Percentiles rank a stretch among this genome's conserved stretches.
These are phyloP conservation scores for Diaporthe amygdali DNA, from an alignment of 2,329 filamentous ascomycete genomes.

Conservation along the genomic window DNA sequence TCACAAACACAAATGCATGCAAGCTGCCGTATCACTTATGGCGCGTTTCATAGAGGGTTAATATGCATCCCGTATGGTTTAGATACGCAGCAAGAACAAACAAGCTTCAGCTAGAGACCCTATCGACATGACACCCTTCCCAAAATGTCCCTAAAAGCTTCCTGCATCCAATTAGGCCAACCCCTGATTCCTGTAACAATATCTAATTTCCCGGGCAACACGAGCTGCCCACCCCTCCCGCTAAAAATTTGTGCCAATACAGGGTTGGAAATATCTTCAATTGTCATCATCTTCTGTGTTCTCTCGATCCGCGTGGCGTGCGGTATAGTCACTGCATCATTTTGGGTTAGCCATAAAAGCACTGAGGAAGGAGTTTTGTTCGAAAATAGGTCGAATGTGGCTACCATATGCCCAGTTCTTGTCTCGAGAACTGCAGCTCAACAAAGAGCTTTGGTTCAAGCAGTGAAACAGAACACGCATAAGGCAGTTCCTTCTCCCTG, in stretches of 20 bases:
- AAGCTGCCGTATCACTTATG: not conserved
- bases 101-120: not conserved
- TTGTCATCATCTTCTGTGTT: slow-evolving; percentile 38
- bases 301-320: slow-evolving; percentile 34
- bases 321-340: slow-evolving; percentile 39
- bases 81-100: not conserved
- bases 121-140: not conserved
- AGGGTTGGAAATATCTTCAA: slow-evolving; percentile 49
- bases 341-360: no score
- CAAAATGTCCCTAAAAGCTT: slow-evolving; percentile 36
- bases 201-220: slow-evolving; percentile 43
- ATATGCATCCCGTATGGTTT: not conserved
- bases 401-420: no score
- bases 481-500: no score
- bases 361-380: no score
- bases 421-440: no score
- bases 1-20: no score
- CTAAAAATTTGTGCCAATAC: slow-evolving; percentile 55
- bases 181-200: slow-evolving; percentile 42
- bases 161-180: slow-evolving; percentile 44
- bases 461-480: no score
- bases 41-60: no score
- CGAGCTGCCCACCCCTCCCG: slow-evolving; percentile 52
- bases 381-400: no score
- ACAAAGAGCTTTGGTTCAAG: no score